A percentile compares a stretch with the other conserved stretches of the same genome.
Evolutionary conservation across 192 early-diverging fungal species (phyloP).

Genomic region (Coemansia sp.): DNA sequence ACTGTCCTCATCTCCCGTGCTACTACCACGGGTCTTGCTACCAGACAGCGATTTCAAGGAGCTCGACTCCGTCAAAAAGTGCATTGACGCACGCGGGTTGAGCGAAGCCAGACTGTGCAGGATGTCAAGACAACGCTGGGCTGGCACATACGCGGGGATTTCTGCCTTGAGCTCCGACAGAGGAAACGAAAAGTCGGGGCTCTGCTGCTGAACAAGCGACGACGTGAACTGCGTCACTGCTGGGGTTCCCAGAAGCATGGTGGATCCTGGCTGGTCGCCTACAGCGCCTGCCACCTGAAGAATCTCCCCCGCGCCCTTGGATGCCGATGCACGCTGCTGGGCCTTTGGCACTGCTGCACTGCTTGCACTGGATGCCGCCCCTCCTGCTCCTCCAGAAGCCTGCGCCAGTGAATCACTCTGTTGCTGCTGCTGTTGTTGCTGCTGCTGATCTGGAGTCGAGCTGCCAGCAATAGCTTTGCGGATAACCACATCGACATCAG

Average conservation of each 20-base stretch:
- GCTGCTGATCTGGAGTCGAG: conserved; percentile 14
- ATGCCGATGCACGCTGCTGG: neutral
- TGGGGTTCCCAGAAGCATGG: conserved; percentile 26
- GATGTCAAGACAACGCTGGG: conserved; percentile 84
- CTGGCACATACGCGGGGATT: conserved; percentile 83
- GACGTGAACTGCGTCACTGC: conserved; percentile 39
- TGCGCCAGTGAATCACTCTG: conserved; percentile 9
- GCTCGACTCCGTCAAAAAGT: conserved; percentile 61
- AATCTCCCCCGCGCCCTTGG: neutral
- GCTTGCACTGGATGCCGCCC: neutral
- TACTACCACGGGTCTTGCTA: conserved; percentile 60
- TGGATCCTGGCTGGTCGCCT: conserved; percentile 7
- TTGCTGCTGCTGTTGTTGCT: conserved; percentile 18
- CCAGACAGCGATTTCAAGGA: conserved; percentile 24
- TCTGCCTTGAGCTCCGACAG: conserved; percentile 54
- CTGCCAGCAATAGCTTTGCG: conserved; percentile 25
- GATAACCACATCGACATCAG: conserved; percentile 37
- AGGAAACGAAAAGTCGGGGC: conserved; percentile 46
- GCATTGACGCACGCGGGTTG: conserved; percentile 71
- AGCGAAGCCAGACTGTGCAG: conserved; percentile 75
- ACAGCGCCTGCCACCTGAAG: conserved; percentile 7
- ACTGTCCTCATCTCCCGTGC: conserved; percentile 61
- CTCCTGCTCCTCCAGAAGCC: neutral
- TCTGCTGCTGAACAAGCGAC: conserved; percentile 39
- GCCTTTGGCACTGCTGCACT: neutral